A percentile compares a stretch with the other conserved stretches of the same genome.
Conservation (phyloP, 805 yeast species). For the Candida bentonensis region DNA sequence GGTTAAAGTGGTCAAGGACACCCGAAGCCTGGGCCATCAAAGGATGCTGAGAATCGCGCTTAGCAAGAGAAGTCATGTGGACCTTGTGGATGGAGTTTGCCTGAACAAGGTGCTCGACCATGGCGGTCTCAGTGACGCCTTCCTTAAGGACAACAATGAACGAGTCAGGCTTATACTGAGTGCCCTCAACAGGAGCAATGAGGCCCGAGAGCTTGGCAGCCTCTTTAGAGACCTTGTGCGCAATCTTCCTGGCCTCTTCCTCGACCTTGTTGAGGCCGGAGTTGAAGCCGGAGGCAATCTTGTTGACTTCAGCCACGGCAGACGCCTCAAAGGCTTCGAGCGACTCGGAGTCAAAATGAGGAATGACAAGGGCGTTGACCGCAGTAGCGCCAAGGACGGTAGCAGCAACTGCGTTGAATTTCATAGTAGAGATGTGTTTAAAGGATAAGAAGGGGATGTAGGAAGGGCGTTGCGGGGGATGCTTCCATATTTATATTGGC, state of each 20-base stretch:
- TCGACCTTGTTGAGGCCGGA: constrained; percentile 3
- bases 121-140: constrained; percentile 36
- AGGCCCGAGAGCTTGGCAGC: constrained; percentile 26
- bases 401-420: constrained; percentile 10
- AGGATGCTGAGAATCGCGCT: constrained; percentile 28
- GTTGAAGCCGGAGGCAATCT: constrained; percentile 10
- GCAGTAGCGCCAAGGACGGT: constrained; percentile 21
- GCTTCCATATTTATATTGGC: background rate
- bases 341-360: constrained; percentile 30
- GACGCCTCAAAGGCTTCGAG: constrained; percentile 23
- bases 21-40: constrained; percentile 11
- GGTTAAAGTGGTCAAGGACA: constrained; percentile 26
- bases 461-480: no score
- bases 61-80: constrained; percentile 11
- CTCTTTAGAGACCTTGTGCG: constrained; percentile 10
- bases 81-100: constrained; percentile 28
- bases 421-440: constrained; percentile 11
- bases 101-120: constrained; percentile 55
- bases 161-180: constrained; percentile 17
- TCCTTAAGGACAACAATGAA: constrained; percentile 76
- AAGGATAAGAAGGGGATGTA: no score
- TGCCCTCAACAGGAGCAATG: constrained; percentile 30
- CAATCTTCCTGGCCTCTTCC: constrained; percentile 5
- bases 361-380: constrained; percentile 48
- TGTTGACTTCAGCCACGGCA: constrained; percentile 4